phyloP scores from a whole-genome alignment of 2,329 filamentous ascomycete genomes.

The Alternaria postmessia region DNA sequence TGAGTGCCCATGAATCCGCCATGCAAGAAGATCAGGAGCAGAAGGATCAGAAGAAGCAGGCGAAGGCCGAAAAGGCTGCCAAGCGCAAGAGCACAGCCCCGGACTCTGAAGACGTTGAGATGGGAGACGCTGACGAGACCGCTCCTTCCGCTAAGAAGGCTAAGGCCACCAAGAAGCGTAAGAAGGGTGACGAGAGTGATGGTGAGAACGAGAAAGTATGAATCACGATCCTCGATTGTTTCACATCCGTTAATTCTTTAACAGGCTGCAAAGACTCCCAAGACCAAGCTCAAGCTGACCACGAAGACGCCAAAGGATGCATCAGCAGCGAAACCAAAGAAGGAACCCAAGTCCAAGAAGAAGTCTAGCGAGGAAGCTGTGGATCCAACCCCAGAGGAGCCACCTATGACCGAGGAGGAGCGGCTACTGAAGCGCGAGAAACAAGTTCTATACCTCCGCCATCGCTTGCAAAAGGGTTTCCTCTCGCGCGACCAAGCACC shows the following conservation, averaged over 20 bases:
- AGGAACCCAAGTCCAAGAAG: conserved; percentile 65
- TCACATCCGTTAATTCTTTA: conserved; percentile 33
- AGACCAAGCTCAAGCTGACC: conserved; percentile 59
- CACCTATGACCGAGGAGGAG: conserved; percentile 63
- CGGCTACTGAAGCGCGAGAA: conserved; percentile 66
- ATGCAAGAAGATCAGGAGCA: conserved; percentile 67
- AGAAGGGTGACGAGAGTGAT: conserved; percentile 71
- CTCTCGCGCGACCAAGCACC: conserved; percentile 83
- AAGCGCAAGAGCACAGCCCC: conserved; percentile 51
- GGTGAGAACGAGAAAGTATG: conserved; percentile 73
- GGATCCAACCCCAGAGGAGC: conserved; percentile 59
- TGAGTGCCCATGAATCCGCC: conserved; percentile 67
- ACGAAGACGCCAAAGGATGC: conserved; percentile 52
- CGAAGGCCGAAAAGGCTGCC: conserved; percentile 65
- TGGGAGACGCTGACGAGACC: conserved; percentile 52
- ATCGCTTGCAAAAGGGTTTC: conserved; percentile 94
- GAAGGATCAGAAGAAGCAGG: conserved; percentile 67
- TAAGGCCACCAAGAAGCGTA: conserved; percentile 71
- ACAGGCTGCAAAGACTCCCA: conserved; percentile 60
- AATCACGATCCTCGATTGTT: not conserved
- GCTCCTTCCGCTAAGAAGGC: conserved; percentile 47
- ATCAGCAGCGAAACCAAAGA: conserved; percentile 64
- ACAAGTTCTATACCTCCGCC: conserved; percentile 87
- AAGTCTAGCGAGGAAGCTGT: conserved; percentile 64
- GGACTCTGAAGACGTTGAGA: conserved; percentile 49